These are phyloP conservation scores for Candida mattraensis DNA, from an alignment of 805 yeast species.

Conservation along the genomic window DNA sequence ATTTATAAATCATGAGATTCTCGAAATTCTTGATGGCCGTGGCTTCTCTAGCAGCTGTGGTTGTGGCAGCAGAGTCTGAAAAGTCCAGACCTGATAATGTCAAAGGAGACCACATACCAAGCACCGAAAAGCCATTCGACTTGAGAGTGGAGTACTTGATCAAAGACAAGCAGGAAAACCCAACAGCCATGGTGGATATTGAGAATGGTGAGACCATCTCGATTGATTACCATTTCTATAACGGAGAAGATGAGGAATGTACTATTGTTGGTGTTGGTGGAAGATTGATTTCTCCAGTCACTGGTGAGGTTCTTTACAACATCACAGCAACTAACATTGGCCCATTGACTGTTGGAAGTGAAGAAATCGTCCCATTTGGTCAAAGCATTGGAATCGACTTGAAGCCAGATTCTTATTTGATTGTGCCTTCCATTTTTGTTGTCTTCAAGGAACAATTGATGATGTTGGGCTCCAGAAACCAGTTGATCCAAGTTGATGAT, in stretches of 20 bases:
- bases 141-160: slow-evolving; percentile 50
- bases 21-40: slow-evolving; percentile 15
- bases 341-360: slow-evolving; percentile 52
- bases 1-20: too few relatives aligned
- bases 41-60: slow-evolving; percentile 20
- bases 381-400: slow-evolving; percentile 64
- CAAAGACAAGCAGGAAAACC: slow-evolving; percentile 40
- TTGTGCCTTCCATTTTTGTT: slow-evolving; percentile 61
- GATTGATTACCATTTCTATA: slow-evolving; percentile 50
- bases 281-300: slow-evolving; percentile 52
- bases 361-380: slow-evolving; percentile 47
- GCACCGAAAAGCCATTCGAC: slow-evolving; percentile 41
- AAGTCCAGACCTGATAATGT: slow-evolving; percentile 15
- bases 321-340: slow-evolving; percentile 66
- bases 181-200: slow-evolving; percentile 43
- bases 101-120: slow-evolving; percentile 31
- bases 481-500: slow-evolving; percentile 59
- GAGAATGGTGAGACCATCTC: slow-evolving; percentile 53
- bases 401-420: slow-evolving; percentile 53
- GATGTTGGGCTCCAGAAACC: slow-evolving; percentile 56
- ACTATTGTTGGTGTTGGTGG: slow-evolving; percentile 72
- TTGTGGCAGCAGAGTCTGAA: slow-evolving; percentile 16
- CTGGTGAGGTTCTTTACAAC: slow-evolving; percentile 54
- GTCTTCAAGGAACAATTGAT: slow-evolving; percentile 49
- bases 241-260: slow-evolving; percentile 51